A percentile compares a stretch with the other conserved stretches of the same genome.
Conservation (phyloP, 306 rosid genomes). For the Quercus robur region DNA sequence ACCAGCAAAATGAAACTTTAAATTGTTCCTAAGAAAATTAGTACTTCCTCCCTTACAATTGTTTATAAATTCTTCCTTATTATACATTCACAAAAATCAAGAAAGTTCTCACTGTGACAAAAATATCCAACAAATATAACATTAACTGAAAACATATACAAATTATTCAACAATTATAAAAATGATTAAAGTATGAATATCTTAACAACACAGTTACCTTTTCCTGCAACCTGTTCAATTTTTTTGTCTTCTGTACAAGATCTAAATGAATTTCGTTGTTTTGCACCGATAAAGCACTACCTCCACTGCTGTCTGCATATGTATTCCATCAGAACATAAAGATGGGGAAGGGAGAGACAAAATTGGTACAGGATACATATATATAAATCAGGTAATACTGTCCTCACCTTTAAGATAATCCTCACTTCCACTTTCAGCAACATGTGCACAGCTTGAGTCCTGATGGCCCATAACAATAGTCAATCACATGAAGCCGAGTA, state of each 20-base stretch:
- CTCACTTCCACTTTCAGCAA: conserved; percentile 35
- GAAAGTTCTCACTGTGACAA: not conserved
- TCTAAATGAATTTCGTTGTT: conserved; percentile 52
- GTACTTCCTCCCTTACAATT: too few relatives aligned
- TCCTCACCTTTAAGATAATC: conserved; percentile 43
- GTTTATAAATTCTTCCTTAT: too few relatives aligned
- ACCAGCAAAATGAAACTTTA: too few relatives aligned
- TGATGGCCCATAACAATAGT: conserved; percentile 28
- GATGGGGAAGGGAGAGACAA: not conserved
- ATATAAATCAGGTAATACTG: conserved; percentile 9
- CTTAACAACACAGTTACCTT: conserved; percentile 43
- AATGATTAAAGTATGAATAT: conserved; percentile 2
- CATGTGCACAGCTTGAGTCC: conserved; percentile 42
- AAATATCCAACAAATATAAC: not conserved
- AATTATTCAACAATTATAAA: conserved; percentile 10
- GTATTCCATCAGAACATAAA: conserved; percentile 18
- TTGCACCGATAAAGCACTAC: conserved; percentile 41
- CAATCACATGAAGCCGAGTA: conserved; percentile 14
- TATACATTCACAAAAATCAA: not conserved
- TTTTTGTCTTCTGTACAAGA: conserved; percentile 52
- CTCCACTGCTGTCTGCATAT: conserved; percentile 43
- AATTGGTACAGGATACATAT: not conserved
- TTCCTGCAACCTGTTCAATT: conserved; percentile 58
- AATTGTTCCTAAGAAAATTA: too few relatives aligned
- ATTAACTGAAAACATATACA: not conserved